phyloP scores from a whole-genome alignment of 257 asterid species.

The Marsdenia floribunda region DNA sequence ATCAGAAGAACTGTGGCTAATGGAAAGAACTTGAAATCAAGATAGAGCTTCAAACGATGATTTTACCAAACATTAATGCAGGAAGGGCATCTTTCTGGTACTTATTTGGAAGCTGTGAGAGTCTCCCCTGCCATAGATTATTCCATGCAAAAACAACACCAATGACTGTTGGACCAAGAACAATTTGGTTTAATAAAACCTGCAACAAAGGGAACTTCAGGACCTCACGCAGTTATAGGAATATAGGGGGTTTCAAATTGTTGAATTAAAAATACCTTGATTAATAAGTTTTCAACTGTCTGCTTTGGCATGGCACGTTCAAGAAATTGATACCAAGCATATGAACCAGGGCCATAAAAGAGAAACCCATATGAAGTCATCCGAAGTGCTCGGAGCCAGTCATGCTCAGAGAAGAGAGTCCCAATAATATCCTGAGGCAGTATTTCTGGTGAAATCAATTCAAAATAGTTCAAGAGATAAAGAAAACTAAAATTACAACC shows the following conservation, averaged over 20 bases:
- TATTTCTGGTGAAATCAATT: neutral
- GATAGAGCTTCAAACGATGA: conserved; percentile 5
- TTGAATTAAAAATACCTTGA: conserved; percentile 43
- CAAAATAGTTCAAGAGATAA: neutral
- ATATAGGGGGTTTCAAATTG: conserved; percentile 1
- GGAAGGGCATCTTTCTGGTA: conserved; percentile 91
- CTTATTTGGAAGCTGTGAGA: conserved; percentile 78
- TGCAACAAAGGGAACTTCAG: conserved; percentile 26
- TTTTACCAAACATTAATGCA: conserved; percentile 61
- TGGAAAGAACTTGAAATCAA: neutral
- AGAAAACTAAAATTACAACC: neutral
- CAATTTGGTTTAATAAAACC: conserved; percentile 79
- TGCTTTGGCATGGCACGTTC: conserved; percentile 74
- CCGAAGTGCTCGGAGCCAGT: conserved; percentile 75
- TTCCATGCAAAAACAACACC: conserved; percentile 91
- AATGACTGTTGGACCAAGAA: conserved; percentile 77
- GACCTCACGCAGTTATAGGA: neutral
- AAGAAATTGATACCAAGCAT: conserved; percentile 80
- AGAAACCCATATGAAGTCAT: conserved; percentile 85
- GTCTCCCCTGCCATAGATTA: conserved; percentile 81
- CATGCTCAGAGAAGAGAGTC: conserved; percentile 54
- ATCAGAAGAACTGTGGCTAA: conserved; percentile 3
- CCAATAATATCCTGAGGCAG: conserved; percentile 43
- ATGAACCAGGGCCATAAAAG: conserved; percentile 89
- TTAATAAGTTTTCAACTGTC: conserved; percentile 47